Percentiles rank a stretch among this genome's conserved stretches.
Conservation (phyloP, 208 protist species). For the Eutreptiella sp. region DNA sequence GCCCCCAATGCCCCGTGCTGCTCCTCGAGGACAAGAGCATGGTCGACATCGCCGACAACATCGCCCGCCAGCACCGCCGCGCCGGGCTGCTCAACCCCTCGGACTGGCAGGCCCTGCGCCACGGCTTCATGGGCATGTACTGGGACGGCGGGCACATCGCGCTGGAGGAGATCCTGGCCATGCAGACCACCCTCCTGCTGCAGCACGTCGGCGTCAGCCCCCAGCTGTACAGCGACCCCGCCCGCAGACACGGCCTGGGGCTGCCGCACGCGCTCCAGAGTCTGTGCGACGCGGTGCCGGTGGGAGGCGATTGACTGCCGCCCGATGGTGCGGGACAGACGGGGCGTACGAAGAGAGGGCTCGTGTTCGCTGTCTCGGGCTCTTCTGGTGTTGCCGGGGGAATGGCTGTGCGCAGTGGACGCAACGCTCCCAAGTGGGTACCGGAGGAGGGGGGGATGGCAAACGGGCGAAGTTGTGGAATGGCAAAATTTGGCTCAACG, state of each 20-base stretch:
- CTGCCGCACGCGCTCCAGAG: no score
- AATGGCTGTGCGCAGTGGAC: no score
- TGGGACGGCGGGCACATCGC: constrained; percentile 37
- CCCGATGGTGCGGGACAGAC: no score
- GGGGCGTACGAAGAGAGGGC: no score
- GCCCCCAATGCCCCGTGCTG: constrained; percentile 14
- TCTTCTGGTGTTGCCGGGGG: no score
- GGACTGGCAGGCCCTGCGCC: constrained; percentile 25
- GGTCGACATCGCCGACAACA: constrained; percentile 21
- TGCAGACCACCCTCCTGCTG: constrained; percentile 33
- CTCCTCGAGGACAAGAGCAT: constrained; percentile 25
- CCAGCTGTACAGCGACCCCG: constrained; percentile 3
- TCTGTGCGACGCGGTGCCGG: no score
- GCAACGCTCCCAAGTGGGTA: no score
- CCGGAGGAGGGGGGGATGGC: no score
- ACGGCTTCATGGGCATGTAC: constrained; percentile 33
- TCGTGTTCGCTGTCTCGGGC: no score
- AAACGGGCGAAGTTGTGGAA: no score
- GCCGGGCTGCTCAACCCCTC: constrained; percentile 28
- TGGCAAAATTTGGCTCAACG: no score
- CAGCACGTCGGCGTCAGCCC: constrained; percentile 23
- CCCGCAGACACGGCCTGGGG: background rate
- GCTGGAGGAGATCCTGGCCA: constrained; percentile 27
- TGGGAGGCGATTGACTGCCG: no score
- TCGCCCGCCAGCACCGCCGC: background rate